Percentiles rank a stretch among this genome's conserved stretches.
These are phyloP conservation scores for Pisolithus albus DNA, from an alignment of 768 basidiomycete species.

Conservation along the genomic window DNA sequence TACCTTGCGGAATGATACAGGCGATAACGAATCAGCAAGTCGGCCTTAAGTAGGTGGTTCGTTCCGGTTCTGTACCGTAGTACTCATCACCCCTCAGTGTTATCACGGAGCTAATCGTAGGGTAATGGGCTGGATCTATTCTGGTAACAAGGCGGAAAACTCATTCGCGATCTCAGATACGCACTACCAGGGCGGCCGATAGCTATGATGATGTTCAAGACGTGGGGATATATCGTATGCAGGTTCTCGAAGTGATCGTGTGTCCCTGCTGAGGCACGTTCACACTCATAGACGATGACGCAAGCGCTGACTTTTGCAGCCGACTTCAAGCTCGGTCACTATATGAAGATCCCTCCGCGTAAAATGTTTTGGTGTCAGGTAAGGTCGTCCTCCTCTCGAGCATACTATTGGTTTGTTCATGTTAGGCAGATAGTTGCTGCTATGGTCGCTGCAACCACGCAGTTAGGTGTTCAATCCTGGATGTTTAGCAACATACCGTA, in stretches of 20 bases:
- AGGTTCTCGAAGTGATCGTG: not conserved
- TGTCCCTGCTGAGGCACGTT: not conserved
- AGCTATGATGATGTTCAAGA: constrained; percentile 86
- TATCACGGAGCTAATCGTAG: constrained; percentile 75
- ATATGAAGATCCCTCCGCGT: constrained; percentile 56
- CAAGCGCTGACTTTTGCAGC: constrained; percentile 59
- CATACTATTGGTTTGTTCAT: not conserved
- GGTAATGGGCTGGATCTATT: constrained; percentile 21
- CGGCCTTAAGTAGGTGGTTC: constrained; percentile 42
- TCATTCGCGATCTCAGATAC: constrained; percentile 30
- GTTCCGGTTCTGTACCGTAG: not conserved
- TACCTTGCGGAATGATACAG: constrained; percentile 52
- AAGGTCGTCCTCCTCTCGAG: not conserved
- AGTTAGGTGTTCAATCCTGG: constrained; percentile 71
- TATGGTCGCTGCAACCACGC: constrained; percentile 61
- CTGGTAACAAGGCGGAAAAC: not conserved
- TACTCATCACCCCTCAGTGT: constrained; percentile 33
- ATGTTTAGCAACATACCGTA: constrained; percentile 58
- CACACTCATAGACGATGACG: constrained; percentile 23
- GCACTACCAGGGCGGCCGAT: constrained; percentile 69
- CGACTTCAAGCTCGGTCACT: constrained; percentile 77
- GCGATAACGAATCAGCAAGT: constrained; percentile 80
- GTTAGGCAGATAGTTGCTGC: constrained; percentile 50
- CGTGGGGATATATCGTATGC: constrained; percentile 61
- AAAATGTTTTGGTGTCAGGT: constrained; percentile 70